These are phyloP conservation scores for Gossypium herbaceum DNA, from an alignment of 345 rosid species.

Conservation along the genomic window DNA sequence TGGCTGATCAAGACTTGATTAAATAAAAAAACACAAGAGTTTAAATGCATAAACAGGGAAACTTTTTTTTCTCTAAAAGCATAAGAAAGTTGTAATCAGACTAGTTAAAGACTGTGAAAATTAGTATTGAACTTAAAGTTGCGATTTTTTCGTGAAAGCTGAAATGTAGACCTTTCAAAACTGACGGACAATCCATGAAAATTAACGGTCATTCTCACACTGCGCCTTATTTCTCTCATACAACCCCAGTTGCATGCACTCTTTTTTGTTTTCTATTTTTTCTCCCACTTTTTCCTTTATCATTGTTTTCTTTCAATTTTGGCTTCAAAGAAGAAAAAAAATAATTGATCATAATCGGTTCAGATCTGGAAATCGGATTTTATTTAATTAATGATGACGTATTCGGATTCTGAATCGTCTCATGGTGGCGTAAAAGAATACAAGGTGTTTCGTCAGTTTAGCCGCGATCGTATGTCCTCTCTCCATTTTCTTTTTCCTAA, in stretches of 20 bases:
- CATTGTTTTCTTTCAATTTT: neutral
- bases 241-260: neutral
- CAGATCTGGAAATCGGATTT: neutral
- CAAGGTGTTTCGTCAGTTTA: conserved; percentile 55
- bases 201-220: conserved; percentile 4
- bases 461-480: conserved; percentile 65
- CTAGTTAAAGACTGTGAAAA: no score
- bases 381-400: neutral
- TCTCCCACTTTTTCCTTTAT: neutral
- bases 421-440: conserved; percentile 6
- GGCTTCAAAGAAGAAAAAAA: neutral
- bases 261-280: neutral
- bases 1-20: no score
- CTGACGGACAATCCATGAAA: neutral
- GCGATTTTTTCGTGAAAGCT: neutral
- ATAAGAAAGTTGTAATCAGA: no score
- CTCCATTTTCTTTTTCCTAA: neutral
- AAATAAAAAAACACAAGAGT: no score
- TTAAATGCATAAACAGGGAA: no score
- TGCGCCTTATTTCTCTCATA: neutral
- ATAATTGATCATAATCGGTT: neutral
- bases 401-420: conserved; percentile 2
- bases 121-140: no score
- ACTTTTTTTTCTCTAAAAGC: no score
- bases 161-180: neutral